Conservation (phyloP, 306 rosid species). For the Cucurbita argyrosperma region DNA sequence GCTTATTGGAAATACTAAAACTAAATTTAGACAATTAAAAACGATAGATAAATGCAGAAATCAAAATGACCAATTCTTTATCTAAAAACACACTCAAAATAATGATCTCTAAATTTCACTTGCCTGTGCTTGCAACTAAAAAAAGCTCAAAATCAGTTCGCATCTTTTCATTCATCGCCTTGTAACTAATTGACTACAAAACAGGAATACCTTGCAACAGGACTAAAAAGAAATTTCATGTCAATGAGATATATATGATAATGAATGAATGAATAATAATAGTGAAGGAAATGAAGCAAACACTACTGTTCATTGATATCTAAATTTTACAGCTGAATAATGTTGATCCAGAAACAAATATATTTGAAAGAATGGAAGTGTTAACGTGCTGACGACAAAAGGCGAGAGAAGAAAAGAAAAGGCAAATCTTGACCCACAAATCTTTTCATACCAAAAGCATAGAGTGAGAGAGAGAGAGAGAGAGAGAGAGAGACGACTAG, state of each 20-base stretch:
- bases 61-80: too few relatives aligned
- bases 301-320: constrained; percentile 6
- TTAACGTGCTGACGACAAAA: not conserved
- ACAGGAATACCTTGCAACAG: not conserved
- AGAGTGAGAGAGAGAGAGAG: not conserved
- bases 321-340: constrained; percentile 8
- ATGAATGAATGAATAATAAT: not conserved
- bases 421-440: not conserved
- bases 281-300: not conserved
- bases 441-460: constrained; percentile 2
- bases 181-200: not conserved
- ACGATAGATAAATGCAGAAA: too few relatives aligned
- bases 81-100: too few relatives aligned
- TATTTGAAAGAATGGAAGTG: constrained; percentile 6
- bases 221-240: not conserved
- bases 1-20: too few relatives aligned
- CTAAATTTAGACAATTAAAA: too few relatives aligned
- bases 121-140: not conserved
- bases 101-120: not conserved
- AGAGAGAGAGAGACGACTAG: not conserved
- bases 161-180: not conserved
- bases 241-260: not conserved
- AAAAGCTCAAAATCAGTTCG: too few relatives aligned
- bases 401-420: not conserved
- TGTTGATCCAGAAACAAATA: constrained; percentile 10